phyloP scores from a whole-genome alignment of 73 alveolate genomes.

The Tetrahymena malaccensis region DNA sequence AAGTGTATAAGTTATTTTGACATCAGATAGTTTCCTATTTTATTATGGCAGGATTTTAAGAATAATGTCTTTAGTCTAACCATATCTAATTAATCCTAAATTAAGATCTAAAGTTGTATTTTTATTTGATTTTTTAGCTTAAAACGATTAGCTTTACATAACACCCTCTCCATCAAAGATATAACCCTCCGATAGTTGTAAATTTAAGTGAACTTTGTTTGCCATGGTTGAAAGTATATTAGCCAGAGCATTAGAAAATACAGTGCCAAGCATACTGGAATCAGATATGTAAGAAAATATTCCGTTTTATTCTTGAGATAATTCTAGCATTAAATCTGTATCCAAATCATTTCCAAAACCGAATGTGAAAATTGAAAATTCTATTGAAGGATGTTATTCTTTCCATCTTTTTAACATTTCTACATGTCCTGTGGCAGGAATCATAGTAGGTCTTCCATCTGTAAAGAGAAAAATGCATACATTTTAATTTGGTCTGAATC shows the following conservation, averaged over 20 bases:
- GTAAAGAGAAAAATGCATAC: background rate
- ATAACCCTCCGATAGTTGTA: background rate
- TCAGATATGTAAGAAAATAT: background rate
- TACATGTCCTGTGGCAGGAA: background rate
- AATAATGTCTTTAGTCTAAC: background rate
- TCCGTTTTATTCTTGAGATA: background rate
- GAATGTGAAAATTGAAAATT: background rate
- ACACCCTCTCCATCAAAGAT: background rate
- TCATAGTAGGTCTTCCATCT: background rate
- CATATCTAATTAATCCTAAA: background rate
- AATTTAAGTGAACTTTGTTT: background rate
- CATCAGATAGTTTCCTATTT: background rate
- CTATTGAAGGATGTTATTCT: background rate
- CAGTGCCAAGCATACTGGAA: background rate
- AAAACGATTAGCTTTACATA: background rate
- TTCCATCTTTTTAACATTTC: background rate
- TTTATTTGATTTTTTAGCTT: background rate
- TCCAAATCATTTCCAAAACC: background rate
- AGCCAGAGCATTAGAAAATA: background rate
- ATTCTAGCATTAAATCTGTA: background rate
- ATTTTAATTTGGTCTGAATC: background rate
- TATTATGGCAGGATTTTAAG: background rate
- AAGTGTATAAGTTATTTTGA: background rate
- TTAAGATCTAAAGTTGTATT: background rate
- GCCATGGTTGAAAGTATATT: background rate